A percentile compares a stretch with the other conserved stretches of the same genome.
Conservation (phyloP, 1,139 yeast species). For the Meyerozyma smithsonii region DNA sequence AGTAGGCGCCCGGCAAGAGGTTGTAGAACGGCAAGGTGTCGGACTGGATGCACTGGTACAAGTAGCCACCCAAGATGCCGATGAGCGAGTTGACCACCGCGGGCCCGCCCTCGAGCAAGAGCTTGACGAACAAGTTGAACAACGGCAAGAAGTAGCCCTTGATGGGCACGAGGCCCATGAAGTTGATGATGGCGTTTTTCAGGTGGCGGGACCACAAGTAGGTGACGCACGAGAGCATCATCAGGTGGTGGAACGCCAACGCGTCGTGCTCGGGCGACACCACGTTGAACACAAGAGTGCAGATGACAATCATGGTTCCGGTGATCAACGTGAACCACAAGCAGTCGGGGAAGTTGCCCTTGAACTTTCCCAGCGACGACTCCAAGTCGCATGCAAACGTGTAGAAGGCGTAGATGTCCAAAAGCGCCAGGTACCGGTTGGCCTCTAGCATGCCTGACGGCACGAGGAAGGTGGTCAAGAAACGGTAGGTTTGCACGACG, state of each 20-base stretch:
- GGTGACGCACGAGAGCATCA: conserved; percentile 50
- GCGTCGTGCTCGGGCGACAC: conserved; percentile 18
- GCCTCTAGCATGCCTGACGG: conserved; percentile 30
- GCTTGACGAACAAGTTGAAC: conserved; percentile 45
- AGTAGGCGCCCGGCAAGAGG: conserved; percentile 42
- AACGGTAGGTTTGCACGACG: conserved; percentile 36
- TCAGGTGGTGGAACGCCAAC: conserved; percentile 26
- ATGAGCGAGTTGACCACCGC: conserved; percentile 36
- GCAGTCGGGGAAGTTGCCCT: conserved; percentile 50
- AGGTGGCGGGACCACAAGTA: conserved; percentile 56
- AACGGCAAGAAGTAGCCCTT: conserved; percentile 58
- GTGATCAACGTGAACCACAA: conserved; percentile 49
- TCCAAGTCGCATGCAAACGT: conserved; percentile 55
- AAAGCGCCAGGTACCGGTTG: conserved; percentile 41
- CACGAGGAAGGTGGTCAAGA: conserved; percentile 46
- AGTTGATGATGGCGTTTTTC: conserved; percentile 47
- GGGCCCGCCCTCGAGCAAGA: conserved; percentile 39
- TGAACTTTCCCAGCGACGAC: conserved; percentile 43
- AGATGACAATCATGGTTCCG: conserved; percentile 39
- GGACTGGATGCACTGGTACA: conserved; percentile 58
- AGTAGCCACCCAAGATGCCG: conserved; percentile 53
- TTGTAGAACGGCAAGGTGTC: conserved; percentile 44
- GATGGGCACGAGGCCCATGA: conserved; percentile 50
- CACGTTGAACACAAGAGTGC: conserved; percentile 24
- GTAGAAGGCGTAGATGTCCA: conserved; percentile 55